A percentile compares a stretch with the other conserved stretches of the same genome.
Conservation (phyloP, 192 early-diverging fungal genomes). For the Umbelopsis ramanniana region DNA sequence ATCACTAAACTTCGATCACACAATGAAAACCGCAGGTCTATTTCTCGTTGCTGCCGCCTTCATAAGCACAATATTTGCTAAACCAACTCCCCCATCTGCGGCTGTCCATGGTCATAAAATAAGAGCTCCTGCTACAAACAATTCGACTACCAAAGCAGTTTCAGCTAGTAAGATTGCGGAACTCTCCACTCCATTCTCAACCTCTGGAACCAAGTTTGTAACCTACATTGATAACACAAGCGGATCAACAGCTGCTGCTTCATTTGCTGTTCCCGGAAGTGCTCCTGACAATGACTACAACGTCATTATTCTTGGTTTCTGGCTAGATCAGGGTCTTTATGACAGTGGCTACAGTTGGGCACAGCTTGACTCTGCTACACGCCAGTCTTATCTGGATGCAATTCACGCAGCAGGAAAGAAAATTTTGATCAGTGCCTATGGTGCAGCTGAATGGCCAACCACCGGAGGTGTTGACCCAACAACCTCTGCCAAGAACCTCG, state of each 20-base stretch:
- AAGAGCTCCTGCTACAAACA: background rate
- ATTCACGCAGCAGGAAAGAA: slow-evolving; percentile 41
- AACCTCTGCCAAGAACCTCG: slow-evolving; percentile 33
- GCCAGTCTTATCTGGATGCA: slow-evolving; percentile 29
- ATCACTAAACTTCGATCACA: background rate
- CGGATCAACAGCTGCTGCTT: slow-evolving; percentile 14
- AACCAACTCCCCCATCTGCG: slow-evolving; percentile 6
- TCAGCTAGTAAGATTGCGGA: background rate
- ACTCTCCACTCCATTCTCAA: slow-evolving; percentile 8
- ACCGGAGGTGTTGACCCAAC: slow-evolving; percentile 30
- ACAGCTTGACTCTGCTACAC: slow-evolving; percentile 26
- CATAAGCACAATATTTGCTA: slow-evolving; percentile 2
- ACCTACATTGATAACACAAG: slow-evolving; percentile 44
- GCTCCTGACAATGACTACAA: slow-evolving; percentile 43
- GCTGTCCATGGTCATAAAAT: slow-evolving; percentile 23
- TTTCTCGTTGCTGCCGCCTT: background rate
- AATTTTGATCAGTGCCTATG: slow-evolving; percentile 38
- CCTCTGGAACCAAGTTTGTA: slow-evolving; percentile 35
- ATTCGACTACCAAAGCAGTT: background rate
- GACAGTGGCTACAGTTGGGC: slow-evolving; percentile 34
- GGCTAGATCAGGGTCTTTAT: slow-evolving; percentile 30
- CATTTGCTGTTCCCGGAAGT: slow-evolving; percentile 37
- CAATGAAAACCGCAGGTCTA: slow-evolving; percentile 12
- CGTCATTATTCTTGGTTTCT: slow-evolving; percentile 43
- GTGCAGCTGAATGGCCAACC: slow-evolving; percentile 41